Evolutionary conservation across 2,329 filamentous ascomycete species (phyloP).

Genomic region (Talaromyces sp.): DNA sequence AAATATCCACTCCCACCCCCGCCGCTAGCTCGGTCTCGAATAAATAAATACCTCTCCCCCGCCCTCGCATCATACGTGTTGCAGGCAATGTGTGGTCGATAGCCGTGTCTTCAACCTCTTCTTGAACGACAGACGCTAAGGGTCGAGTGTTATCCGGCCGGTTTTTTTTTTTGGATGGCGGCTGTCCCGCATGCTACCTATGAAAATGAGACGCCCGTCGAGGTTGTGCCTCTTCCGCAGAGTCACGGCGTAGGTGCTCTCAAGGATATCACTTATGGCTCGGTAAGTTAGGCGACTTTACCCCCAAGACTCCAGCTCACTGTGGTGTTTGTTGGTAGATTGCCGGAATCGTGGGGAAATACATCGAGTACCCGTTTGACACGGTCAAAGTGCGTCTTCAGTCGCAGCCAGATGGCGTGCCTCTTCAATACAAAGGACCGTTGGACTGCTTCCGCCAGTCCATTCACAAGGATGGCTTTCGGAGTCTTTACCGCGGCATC

Average conservation of each 20-base stretch:
- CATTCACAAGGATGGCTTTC: constrained; percentile 68
- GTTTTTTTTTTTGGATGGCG: constrained; percentile 28
- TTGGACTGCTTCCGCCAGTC: constrained; percentile 91
- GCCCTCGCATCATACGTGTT: neutral
- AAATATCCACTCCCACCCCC: neutral
- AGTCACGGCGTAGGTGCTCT: constrained; percentile 60
- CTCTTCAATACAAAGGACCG: constrained; percentile 76
- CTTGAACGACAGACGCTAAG: neutral
- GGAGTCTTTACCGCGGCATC: constrained; percentile 84
- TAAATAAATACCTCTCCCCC: neutral
- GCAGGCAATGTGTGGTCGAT: constrained; percentile 20
- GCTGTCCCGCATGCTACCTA: constrained; percentile 31
- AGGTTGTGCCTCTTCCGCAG: constrained; percentile 33
- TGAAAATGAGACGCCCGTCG: constrained; percentile 35
- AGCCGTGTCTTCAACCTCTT: constrained; percentile 10
- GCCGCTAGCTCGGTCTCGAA: neutral
- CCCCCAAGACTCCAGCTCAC: neutral
- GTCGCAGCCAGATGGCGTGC: constrained; percentile 81
- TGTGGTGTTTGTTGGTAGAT: constrained; percentile 40
- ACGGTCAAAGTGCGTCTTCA: constrained; percentile 96
- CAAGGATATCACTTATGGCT: constrained; percentile 85
- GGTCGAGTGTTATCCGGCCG: neutral
- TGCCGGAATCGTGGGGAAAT: constrained; percentile 85
- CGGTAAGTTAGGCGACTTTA: constrained; percentile 47
- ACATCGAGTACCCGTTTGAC: constrained; percentile 97